These are phyloP conservation scores for Penicillium psychrosexuale DNA, from an alignment of 2,329 filamentous ascomycete species.

Conservation along the genomic window DNA sequence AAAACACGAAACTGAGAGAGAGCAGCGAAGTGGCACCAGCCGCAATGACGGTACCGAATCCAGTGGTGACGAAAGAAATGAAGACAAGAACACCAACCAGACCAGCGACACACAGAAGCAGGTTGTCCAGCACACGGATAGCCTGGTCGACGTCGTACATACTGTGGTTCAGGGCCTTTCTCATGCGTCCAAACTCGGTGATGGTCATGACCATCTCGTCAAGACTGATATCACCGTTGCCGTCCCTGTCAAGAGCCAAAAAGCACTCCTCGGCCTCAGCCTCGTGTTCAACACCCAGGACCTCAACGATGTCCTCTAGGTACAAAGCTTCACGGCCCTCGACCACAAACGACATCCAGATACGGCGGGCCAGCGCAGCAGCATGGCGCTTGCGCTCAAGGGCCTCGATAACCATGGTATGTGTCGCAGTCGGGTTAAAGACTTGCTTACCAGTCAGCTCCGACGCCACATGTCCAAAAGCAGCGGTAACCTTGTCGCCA, in stretches of 20 bases:
- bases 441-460: slow-evolving; percentile 95
- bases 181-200: slow-evolving; percentile 76
- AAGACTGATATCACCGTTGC: slow-evolving; percentile 89
- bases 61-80: slow-evolving; percentile 83
- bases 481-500: slow-evolving; percentile 89
- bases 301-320: slow-evolving; percentile 78
- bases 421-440: slow-evolving; percentile 86
- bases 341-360: slow-evolving; percentile 98
- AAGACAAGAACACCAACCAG: slow-evolving; percentile 82
- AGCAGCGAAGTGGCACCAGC: slow-evolving; percentile 89
- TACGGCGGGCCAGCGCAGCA: slow-evolving; percentile 86
- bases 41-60: slow-evolving; percentile 78
- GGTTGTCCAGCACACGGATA: slow-evolving; percentile 81
- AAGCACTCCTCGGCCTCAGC: slow-evolving; percentile 86
- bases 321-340: slow-evolving; percentile 80
- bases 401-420: slow-evolving; percentile 84
- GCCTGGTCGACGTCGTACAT: slow-evolving; percentile 98
- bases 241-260: slow-evolving; percentile 73
- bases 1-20: slow-evolving; percentile 95
- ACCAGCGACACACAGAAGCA: slow-evolving; percentile 76
- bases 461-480: slow-evolving; percentile 87
- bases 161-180: slow-evolving; percentile 84
- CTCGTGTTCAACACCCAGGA: slow-evolving; percentile 71
- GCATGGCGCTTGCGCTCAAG: slow-evolving; percentile 79
- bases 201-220: slow-evolving; percentile 93